Evolutionary conservation across 2,329 filamentous ascomycete genomes (phyloP).

Genomic region (Hyphodiscus sp.): DNA sequence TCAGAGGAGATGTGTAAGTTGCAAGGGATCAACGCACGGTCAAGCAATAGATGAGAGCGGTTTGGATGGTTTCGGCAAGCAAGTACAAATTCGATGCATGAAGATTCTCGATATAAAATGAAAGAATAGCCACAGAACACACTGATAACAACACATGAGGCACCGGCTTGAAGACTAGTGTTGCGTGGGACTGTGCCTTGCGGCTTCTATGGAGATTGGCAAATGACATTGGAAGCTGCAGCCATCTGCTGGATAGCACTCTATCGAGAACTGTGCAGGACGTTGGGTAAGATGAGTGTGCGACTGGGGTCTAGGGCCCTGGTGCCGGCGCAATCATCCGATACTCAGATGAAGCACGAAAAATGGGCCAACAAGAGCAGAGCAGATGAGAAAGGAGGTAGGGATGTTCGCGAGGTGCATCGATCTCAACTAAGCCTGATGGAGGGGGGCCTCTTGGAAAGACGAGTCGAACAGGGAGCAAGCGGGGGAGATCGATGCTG

Average conservation of each 20-base stretch:
- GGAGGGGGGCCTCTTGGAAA: constrained; percentile 12
- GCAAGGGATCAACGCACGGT: constrained; percentile 11
- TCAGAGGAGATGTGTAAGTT: constrained; percentile 12
- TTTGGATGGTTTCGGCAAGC: constrained; percentile 2
- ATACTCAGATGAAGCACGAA: constrained; percentile 27
- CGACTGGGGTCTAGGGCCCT: constrained; percentile 22
- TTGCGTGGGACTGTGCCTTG: constrained; percentile 15
- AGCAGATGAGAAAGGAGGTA: constrained; percentile 10
- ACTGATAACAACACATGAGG: constrained; percentile 18
- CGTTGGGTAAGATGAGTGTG: constrained; percentile 26
- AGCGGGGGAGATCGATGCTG: constrained; percentile 28
- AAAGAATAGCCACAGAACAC: constrained; percentile 19
- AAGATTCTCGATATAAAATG: constrained; percentile 8
- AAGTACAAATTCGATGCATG: constrained; percentile 6
- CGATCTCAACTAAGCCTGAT: constrained; percentile 25
- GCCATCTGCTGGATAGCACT: constrained; percentile 20
- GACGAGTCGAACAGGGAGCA: constrained; percentile 19
- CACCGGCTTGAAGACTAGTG: constrained; percentile 23
- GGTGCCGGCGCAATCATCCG: constrained; percentile 29
- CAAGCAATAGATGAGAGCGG: constrained; percentile 4
- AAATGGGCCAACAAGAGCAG: constrained; percentile 17
- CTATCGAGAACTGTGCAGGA: constrained; percentile 25
- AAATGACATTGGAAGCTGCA: constrained; percentile 23
- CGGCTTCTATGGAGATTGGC: constrained; percentile 20
- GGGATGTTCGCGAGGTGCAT: constrained; percentile 23